phyloP scores from a whole-genome alignment of 345 rosid species.

The Diplotaxis tenuifolia region DNA sequence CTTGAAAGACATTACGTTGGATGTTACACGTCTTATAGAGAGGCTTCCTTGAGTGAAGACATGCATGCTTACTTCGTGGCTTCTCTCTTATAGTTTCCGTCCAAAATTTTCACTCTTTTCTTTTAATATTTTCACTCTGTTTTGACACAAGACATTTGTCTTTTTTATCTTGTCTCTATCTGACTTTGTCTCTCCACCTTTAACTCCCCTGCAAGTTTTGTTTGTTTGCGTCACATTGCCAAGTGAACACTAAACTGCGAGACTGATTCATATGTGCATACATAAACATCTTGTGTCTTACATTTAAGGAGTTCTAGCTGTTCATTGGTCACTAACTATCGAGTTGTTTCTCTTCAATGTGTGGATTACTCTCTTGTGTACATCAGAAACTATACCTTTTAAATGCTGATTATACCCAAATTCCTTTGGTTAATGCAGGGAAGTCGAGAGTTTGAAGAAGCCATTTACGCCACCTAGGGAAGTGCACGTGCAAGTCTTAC shows the following conservation, averaged over 20 bases:
- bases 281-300: neutral
- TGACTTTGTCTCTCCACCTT: neutral
- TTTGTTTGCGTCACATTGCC: neutral
- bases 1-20: too few relatives aligned
- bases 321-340: neutral
- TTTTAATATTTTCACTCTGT: neutral
- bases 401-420: neutral
- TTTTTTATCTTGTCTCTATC: neutral
- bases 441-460: conserved; percentile 65
- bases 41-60: too few relatives aligned
- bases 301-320: neutral
- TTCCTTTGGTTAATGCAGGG: conserved; percentile 44
- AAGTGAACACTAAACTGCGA: conserved; percentile 3
- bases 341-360: neutral
- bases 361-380: neutral
- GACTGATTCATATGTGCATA: neutral
- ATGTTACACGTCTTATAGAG: too few relatives aligned
- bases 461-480: conserved; percentile 77
- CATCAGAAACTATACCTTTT: neutral
- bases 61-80: too few relatives aligned
- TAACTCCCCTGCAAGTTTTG: neutral
- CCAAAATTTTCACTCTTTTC: conserved; percentile 10
- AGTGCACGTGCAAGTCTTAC: conserved; percentile 82
- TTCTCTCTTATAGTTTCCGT: too few relatives aligned
- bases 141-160: conserved; percentile 6